phyloP scores from a whole-genome alignment of 768 basidiomycete species.

The Lyophyllum semitale region DNA sequence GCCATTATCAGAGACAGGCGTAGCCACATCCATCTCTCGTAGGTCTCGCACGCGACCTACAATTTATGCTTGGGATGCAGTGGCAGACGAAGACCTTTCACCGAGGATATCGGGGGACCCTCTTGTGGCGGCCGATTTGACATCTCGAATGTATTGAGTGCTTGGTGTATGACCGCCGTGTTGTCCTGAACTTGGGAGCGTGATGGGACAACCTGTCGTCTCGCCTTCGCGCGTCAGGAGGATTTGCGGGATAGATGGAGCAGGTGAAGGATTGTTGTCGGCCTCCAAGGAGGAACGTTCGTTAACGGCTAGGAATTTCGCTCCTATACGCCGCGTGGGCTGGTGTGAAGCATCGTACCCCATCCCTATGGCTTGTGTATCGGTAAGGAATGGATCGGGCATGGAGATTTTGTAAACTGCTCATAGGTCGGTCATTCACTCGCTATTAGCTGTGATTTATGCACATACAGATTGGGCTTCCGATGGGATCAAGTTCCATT shows the following conservation, averaged over 20 bases:
- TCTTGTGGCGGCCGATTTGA: conserved; percentile 1
- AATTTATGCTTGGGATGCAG: conserved; percentile 2
- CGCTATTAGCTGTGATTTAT: neutral
- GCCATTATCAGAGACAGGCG: neutral
- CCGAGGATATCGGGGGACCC: neutral
- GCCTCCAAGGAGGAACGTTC: neutral
- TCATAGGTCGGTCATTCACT: neutral
- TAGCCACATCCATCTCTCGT: conserved; percentile 5
- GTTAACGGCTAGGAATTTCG: conserved; percentile 13
- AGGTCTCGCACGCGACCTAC: conserved; percentile 11
- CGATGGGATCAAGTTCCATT: conserved; percentile 4
- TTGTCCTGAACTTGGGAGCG: conserved; percentile 4
- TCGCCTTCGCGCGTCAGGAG: conserved; percentile 10
- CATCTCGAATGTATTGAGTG: conserved; percentile 2
- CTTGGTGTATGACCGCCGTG: neutral
- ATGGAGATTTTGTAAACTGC: conserved; percentile 9
- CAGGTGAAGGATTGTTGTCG: neutral
- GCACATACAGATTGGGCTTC: conserved; percentile 10
- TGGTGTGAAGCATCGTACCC: conserved; percentile 13
- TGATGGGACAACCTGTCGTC: neutral
- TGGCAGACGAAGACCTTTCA: neutral
- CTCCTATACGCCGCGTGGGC: conserved; percentile 18
- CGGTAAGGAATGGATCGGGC: conserved; percentile 20
- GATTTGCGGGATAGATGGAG: conserved; percentile 4
- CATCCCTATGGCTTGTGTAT: conserved; percentile 14